These are phyloP conservation scores for Polyporus tsugae DNA, from an alignment of 1,284 basidiomycete genomes.

Conservation along the genomic window DNA sequence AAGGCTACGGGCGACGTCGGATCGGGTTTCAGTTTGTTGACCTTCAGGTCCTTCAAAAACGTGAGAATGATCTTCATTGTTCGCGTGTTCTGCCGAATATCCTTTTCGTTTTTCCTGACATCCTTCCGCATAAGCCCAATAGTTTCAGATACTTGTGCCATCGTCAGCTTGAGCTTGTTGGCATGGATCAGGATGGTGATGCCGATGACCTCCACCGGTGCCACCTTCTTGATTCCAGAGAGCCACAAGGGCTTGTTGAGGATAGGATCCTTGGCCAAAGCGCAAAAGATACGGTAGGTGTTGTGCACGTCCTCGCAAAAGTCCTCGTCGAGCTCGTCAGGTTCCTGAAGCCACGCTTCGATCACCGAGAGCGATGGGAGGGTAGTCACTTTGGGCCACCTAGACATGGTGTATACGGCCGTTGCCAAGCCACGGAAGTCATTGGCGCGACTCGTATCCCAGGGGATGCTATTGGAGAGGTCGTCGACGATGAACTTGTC, in stretches of 20 bases:
- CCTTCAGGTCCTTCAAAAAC: slow-evolving; percentile 34
- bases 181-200: slow-evolving; percentile 59
- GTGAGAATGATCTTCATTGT: slow-evolving; percentile 34
- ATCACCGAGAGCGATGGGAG: slow-evolving; percentile 50
- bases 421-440: slow-evolving; percentile 71
- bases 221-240: slow-evolving; percentile 52
- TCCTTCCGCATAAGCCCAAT: slow-evolving; percentile 58
- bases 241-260: slow-evolving; percentile 41
- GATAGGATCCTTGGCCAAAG: slow-evolving; percentile 46
- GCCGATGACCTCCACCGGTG: slow-evolving; percentile 70
- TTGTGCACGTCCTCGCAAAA: slow-evolving; percentile 48
- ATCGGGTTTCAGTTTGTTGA: slow-evolving; percentile 29
- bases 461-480: slow-evolving; percentile 55
- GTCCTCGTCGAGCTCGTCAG: slow-evolving; percentile 40
- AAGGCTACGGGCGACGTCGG: slow-evolving; percentile 2
- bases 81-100: slow-evolving; percentile 38
- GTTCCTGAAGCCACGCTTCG: slow-evolving; percentile 61
- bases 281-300: slow-evolving; percentile 54
- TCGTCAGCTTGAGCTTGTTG: slow-evolving; percentile 46
- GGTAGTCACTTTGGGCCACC: slow-evolving; percentile 45
- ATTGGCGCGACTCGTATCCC: slow-evolving; percentile 65
- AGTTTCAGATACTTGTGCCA: slow-evolving; percentile 50
- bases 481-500: slow-evolving; percentile 51
- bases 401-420: slow-evolving; percentile 59
- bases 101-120: slow-evolving; percentile 49